A percentile compares a stretch with the other conserved stretches of the same genome.
These are phyloP conservation scores for Triangularia setosa DNA, from an alignment of 2,329 filamentous ascomycete species.

Conservation along the genomic window DNA sequence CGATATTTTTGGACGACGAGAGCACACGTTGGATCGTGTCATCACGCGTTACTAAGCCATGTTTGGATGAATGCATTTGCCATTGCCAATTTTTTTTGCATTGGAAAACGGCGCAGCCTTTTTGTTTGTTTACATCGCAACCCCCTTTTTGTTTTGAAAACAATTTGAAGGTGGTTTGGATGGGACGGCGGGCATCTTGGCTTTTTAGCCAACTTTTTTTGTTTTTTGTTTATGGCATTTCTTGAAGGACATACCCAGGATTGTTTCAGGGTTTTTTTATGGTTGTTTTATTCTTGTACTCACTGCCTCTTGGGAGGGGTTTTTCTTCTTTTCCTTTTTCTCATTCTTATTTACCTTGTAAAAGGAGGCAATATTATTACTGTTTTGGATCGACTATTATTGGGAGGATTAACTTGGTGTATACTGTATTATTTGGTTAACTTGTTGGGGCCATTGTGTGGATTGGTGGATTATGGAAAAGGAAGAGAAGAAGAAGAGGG, in stretches of 20 bases:
- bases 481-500: background rate
- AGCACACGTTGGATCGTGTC: background rate
- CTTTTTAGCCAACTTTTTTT: background rate
- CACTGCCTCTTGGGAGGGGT: background rate
- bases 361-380: background rate
- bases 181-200: too few relatives aligned
- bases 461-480: background rate
- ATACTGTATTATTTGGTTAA: background rate
- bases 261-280: background rate
- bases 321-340: too few relatives aligned
- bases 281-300: background rate
- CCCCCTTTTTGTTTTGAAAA: background rate
- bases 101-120: background rate
- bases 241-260: constrained; percentile 5
- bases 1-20: background rate
- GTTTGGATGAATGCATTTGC: background rate
- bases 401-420: background rate
- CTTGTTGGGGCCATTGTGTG: background rate
- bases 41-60: background rate
- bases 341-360: background rate
- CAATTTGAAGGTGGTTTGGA: background rate
- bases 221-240: background rate
- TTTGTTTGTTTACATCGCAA: background rate
- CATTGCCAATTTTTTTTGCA: background rate
- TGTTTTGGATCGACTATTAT: background rate